Percentiles rank a stretch among this genome's conserved stretches.
These are phyloP conservation scores for Xylariomycetidae sp. DNA, from an alignment of 2,329 filamentous ascomycete species.

Conservation along the genomic window DNA sequence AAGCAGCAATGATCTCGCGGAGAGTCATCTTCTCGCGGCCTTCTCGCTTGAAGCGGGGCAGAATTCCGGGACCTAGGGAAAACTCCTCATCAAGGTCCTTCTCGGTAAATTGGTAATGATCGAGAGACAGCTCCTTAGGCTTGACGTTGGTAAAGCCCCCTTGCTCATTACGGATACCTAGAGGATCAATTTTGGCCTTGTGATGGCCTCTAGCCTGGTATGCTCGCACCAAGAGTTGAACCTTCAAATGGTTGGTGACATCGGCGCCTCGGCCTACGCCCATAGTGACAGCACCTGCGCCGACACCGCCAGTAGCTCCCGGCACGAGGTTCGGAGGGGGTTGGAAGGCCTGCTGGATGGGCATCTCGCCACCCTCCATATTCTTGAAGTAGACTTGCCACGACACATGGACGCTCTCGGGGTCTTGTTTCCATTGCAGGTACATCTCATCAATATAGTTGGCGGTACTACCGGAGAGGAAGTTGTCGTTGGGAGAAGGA, in stretches of 20 bases:
- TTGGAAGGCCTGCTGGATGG: conserved; percentile 93
- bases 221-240: conserved; percentile 91
- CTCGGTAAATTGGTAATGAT: conserved; percentile 93
- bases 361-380: conserved; percentile 98
- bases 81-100: conserved; percentile 92
- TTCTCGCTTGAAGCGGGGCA: conserved; percentile 88
- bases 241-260: conserved; percentile 94
- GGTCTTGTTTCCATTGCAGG: conserved; percentile 92
- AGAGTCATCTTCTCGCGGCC: conserved; percentile 93
- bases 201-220: conserved; percentile 98
- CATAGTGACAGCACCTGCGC: conserved; percentile 65
- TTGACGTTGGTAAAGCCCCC: conserved; percentile 80
- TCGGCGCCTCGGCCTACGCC: conserved; percentile 68
- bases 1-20: conserved; percentile 86
- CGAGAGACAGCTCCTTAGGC: conserved; percentile 87
- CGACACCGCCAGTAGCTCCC: conserved; percentile 71
- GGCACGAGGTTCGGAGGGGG: conserved; percentile 91
- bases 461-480: conserved; percentile 92
- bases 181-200: conserved; percentile 95
- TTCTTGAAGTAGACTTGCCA: conserved; percentile 99
- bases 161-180: conserved; percentile 84
- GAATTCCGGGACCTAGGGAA: conserved; percentile 85
- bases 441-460: conserved; percentile 99
- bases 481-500: conserved; percentile 86
- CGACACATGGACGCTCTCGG: conserved; percentile 89